These are phyloP conservation scores for Penicillium canariense DNA, from an alignment of 495 filamentous ascomycete genomes.

Conservation along the genomic window DNA sequence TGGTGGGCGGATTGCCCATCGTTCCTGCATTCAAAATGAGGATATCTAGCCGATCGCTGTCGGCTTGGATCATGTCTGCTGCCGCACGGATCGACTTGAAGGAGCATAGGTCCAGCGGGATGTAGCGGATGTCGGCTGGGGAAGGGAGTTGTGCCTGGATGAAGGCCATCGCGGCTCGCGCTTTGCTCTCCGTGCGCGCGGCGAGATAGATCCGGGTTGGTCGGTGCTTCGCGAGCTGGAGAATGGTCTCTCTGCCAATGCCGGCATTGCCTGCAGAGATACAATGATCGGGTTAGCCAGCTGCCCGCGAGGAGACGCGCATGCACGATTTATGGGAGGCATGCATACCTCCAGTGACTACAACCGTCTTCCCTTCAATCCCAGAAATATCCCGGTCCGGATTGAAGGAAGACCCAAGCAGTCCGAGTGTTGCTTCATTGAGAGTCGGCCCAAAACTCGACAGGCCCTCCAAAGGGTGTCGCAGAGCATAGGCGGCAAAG, in stretches of 20 bases:
- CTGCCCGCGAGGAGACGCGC: background rate
- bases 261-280: constrained; percentile 57
- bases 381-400: constrained; percentile 57
- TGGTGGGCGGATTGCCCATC: constrained; percentile 49
- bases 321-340: background rate
- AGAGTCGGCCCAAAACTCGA: constrained; percentile 40
- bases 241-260: constrained; percentile 62
- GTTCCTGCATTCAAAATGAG: constrained; percentile 59
- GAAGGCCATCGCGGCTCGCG: constrained; percentile 46
- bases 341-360: constrained; percentile 59
- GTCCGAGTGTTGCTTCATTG: constrained; percentile 39
- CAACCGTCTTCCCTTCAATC: constrained; percentile 55
- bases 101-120: constrained; percentile 51
- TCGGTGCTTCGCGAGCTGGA: constrained; percentile 58
- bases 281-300: background rate
- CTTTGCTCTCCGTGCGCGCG: constrained; percentile 55
- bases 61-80: constrained; percentile 43
- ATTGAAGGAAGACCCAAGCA: constrained; percentile 43
- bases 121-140: constrained; percentile 44
- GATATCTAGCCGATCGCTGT: constrained; percentile 55
- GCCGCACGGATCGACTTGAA: constrained; percentile 52
- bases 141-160: constrained; percentile 47
- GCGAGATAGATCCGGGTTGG: constrained; percentile 63
- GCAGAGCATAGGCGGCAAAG: constrained; percentile 25
- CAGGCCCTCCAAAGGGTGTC: constrained; percentile 35